A percentile compares a stretch with the other conserved stretches of the same genome.
phyloP scores from a whole-genome alignment of 768 basidiomycete species.

The Hysterangium stoloniferum region DNA sequence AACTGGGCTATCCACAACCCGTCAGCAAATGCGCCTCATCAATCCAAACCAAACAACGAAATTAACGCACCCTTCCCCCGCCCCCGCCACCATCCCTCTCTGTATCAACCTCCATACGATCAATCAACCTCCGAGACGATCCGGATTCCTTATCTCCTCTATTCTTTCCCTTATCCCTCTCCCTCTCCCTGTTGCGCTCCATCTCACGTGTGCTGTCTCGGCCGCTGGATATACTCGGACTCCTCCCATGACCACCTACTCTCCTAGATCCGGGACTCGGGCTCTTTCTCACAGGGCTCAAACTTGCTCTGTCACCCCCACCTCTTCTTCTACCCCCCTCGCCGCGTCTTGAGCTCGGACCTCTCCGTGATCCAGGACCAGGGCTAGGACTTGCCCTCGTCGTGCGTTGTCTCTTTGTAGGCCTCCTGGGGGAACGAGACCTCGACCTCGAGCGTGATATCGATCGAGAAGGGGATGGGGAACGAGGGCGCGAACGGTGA shows the following conservation, averaged over 20 bases:
- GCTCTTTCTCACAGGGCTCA: constrained; percentile 1
- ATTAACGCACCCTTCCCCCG: constrained; percentile 39
- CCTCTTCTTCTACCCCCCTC: background rate
- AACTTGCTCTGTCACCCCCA: background rate
- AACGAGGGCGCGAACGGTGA: constrained; percentile 7
- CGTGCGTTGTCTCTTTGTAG: too few relatives aligned
- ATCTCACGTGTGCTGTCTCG: background rate
- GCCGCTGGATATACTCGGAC: too few relatives aligned
- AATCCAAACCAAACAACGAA: too few relatives aligned
- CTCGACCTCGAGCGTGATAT: background rate
- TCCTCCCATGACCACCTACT: background rate
- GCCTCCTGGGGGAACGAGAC: background rate
- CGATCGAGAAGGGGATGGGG: background rate
- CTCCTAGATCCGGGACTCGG: background rate
- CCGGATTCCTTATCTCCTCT: background rate
- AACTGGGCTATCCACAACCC: background rate
- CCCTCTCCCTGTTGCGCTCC: background rate
- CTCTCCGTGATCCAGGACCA: too few relatives aligned
- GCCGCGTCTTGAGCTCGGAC: background rate
- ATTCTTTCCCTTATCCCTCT: background rate
- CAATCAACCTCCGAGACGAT: constrained; percentile 5
- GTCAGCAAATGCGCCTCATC: too few relatives aligned
- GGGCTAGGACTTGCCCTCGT: too few relatives aligned
- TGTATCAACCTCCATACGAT: constrained; percentile 1
- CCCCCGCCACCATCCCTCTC: constrained; percentile 21